These are phyloP conservation scores for Grigorovia jiainica DNA, from an alignment of 805 yeast genomes.

Conservation along the genomic window DNA sequence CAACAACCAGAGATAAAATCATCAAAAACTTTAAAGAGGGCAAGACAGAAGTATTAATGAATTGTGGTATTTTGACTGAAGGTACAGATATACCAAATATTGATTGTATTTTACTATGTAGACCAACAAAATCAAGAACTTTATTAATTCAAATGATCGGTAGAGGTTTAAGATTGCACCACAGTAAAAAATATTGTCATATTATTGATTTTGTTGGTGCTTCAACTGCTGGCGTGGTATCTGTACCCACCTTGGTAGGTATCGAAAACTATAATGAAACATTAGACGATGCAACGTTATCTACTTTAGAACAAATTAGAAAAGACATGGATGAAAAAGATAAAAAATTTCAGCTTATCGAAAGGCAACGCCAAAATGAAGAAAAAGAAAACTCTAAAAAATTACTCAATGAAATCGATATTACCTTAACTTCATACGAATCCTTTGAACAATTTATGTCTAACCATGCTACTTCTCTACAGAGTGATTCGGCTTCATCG, in stretches of 20 bases:
- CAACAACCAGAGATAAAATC: conserved; percentile 40
- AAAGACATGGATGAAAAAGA: conserved; percentile 10
- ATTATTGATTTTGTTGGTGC: conserved; percentile 72
- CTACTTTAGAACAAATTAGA: conserved; percentile 25
- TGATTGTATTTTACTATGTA: conserved; percentile 65
- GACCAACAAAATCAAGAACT: conserved; percentile 73
- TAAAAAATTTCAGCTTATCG: too few species aligned
- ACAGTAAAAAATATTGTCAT: conserved; percentile 57
- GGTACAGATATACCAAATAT: conserved; percentile 91
- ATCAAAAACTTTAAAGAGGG: conserved; percentile 55
- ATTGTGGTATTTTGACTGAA: conserved; percentile 86
- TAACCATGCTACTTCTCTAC: neutral
- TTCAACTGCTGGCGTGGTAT: conserved; percentile 41
- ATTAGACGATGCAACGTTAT: conserved; percentile 26
- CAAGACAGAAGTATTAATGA: conserved; percentile 60
- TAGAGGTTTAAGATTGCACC: conserved; percentile 64
- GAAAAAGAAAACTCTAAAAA: conserved; percentile 7
- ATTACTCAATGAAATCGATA: conserved; percentile 11
- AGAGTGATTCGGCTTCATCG: neutral
- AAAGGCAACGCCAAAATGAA: conserved; percentile 3
- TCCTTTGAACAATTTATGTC: conserved; percentile 29
- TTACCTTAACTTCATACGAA: conserved; percentile 32
- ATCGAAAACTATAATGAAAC: conserved; percentile 12
- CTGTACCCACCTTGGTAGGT: conserved; percentile 45
- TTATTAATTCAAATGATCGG: conserved; percentile 84